Conservation (phyloP, 768 basidiomycete species). For the Auricularia sp. region DNA sequence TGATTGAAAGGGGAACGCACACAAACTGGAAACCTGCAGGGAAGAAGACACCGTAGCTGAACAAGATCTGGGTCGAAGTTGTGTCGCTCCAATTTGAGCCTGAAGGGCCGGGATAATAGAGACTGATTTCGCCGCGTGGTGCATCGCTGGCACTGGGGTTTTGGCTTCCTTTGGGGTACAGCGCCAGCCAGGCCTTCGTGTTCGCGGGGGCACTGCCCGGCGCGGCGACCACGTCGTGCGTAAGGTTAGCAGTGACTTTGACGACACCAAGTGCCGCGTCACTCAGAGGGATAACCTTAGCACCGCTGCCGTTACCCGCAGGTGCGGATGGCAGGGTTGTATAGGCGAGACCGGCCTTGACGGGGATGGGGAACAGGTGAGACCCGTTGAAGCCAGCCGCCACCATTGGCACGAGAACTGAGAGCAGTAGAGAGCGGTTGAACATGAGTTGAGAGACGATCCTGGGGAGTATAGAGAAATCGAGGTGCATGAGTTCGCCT, state of each 20-base stretch:
- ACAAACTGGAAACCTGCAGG: constrained; percentile 26
- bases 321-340: constrained; percentile 32
- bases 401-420: no score
- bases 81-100: constrained; percentile 30
- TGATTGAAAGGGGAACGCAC: background rate
- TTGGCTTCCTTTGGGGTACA: constrained; percentile 50
- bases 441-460: no score
- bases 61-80: constrained; percentile 35
- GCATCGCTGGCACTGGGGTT: constrained; percentile 29
- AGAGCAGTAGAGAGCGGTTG: no score
- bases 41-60: constrained; percentile 52
- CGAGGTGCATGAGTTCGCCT: no score
- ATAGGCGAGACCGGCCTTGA: constrained; percentile 27
- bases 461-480: no score
- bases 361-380: constrained; percentile 33
- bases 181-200: constrained; percentile 39
- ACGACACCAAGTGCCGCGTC: constrained; percentile 36
- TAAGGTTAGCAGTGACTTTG: constrained; percentile 26
- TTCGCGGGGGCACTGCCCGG: constrained; percentile 30
- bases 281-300: constrained; percentile 29
- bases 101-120: constrained; percentile 57
- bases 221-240: constrained; percentile 33
- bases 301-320: background rate
- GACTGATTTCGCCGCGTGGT: constrained; percentile 51
- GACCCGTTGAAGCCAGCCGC: constrained; percentile 13